Base-by-base conservation (phyloP, 108 stramenopile genomes). In the Nannochloropsis gaditana region DNA sequence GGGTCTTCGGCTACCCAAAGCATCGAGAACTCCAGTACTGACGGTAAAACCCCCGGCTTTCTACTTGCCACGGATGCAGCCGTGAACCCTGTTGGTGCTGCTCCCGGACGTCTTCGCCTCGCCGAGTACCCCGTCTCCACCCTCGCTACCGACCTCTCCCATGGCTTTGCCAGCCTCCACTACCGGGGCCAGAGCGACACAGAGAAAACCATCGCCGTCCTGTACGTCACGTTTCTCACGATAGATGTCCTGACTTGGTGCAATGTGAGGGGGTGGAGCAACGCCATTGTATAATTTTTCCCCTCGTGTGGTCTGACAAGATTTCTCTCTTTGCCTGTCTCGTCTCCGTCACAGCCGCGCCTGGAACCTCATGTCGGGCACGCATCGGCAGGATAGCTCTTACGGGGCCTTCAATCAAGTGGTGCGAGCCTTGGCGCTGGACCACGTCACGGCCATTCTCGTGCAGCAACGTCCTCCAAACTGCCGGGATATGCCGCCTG, bases 351-450 rank as follows among this genome's bases (percentile, higher is more conserved):
- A 73, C n/a, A 73, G 59, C 5, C 59, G 59, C 59, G 59, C 59
- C 59, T 73, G 59, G 59, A n/a, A n/a, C 59, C 59, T 73, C 8
- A n/a, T 73, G 19, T 73, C 59, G 59, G 59, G 59, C 59, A 73
- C 59, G 59, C 59, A 73, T n/a, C 59, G 59, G 59, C 59, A 73
- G n/a, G 59, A 73, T n/a, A 73, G 59, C 8, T 73, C 59, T 73
- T n/a, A 73, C n/a, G 59, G 59, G 59, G 59, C 59, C 4, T 73
- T 73, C n/a, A 73, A 73, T n/a, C 59, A 73, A n/a, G n/a, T 73
- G 3, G 59, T 73, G 59, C 59, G 59, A n/a, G 3, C 59, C 15
- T 6, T 73, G 59, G 59, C 59, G n/a, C 59, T 73, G 2, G 59
- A 73, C n/a, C 59, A 73, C 8, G 59, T 15, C 59, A 73, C 59